phyloP scores from a whole-genome alignment of 306 rosid species.

The Acmispon strigosus region DNA sequence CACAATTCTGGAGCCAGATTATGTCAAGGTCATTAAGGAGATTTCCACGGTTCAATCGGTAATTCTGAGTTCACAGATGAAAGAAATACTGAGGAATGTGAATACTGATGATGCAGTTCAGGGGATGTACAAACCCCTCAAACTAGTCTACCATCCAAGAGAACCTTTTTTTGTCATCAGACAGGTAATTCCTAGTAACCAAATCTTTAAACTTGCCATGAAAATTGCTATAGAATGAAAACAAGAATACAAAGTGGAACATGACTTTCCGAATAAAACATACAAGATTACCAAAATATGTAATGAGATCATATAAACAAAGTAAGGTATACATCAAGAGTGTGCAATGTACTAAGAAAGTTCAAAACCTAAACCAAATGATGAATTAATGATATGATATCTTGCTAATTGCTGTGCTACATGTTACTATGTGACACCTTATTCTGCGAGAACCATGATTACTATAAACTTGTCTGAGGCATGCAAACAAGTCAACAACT shows the following conservation, averaged over 20 bases:
- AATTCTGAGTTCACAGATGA: constrained; percentile 69
- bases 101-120: constrained; percentile 41
- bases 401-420: background rate
- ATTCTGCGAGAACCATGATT: background rate
- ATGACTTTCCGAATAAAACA: background rate
- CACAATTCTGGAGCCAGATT: constrained; percentile 45
- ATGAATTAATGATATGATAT: background rate
- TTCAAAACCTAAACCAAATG: background rate
- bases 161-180: constrained; percentile 82
- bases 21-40: constrained; percentile 47
- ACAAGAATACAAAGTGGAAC: background rate
- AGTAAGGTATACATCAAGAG: constrained; percentile 1
- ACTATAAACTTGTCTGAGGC: background rate
- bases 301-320: background rate
- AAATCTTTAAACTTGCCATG: background rate
- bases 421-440: background rate
- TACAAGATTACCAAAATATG: background rate
- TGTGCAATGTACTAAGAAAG: background rate
- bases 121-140: constrained; percentile 67
- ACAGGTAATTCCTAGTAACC: constrained; percentile 52
- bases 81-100: constrained; percentile 60
- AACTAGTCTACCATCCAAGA: constrained; percentile 72
- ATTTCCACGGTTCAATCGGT: constrained; percentile 64
- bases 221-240: background rate
- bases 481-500: background rate